phyloP scores from a whole-genome alignment of 306 rosid species.

The Alnus rubra region DNA sequence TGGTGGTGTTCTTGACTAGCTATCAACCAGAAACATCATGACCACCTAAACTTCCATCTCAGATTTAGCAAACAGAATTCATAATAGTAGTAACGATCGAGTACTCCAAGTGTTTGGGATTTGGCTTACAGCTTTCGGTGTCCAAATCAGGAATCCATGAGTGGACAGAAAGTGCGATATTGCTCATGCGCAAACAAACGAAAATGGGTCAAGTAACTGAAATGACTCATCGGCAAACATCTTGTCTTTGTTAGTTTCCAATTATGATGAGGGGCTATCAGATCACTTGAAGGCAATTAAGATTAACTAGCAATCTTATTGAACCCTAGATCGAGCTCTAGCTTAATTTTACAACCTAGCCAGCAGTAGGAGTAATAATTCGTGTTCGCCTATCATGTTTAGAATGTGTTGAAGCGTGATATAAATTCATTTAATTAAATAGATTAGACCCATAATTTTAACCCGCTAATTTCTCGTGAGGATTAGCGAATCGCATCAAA shows the following conservation, averaged over 20 bases:
- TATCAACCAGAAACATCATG: background rate
- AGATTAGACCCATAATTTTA: too few species aligned
- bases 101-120: slow-evolving; percentile 6
- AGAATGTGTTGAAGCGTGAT: too few species aligned
- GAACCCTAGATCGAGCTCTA: too few species aligned
- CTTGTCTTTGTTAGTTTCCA: background rate
- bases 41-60: background rate
- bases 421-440: too few species aligned
- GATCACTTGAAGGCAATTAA: background rate
- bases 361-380: too few species aligned
- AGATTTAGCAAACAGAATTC: background rate
- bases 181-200: background rate
- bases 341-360: too few species aligned
- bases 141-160: slow-evolving; percentile 10
- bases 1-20: background rate
- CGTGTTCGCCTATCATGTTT: too few species aligned
- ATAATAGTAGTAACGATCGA: background rate
- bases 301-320: too few species aligned
- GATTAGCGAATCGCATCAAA: background rate
- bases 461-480: too few species aligned
- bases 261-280: background rate
- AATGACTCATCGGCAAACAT: background rate
- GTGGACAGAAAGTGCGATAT: slow-evolving; percentile 5
- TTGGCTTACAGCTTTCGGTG: slow-evolving; percentile 6
- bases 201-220: slow-evolving; percentile 1